Conservation (phyloP, 805 yeast genomes). For the Crinitomyces ghanaensis region DNA sequence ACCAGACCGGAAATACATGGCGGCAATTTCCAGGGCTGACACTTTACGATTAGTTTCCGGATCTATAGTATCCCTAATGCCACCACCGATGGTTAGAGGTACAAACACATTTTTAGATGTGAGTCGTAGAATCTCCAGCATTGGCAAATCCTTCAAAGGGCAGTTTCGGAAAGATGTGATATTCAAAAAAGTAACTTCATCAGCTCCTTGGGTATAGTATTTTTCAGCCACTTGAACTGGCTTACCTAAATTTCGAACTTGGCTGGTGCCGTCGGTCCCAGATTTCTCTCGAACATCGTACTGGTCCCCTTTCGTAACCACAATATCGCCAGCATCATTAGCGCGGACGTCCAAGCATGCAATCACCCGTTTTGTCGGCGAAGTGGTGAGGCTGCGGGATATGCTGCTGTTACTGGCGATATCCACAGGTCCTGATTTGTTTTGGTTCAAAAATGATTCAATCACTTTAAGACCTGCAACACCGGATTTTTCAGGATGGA, state of each 20-base stretch:
- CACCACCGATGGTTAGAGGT: constrained; percentile 97
- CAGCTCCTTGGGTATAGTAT: constrained; percentile 92
- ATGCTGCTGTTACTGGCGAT: constrained; percentile 4
- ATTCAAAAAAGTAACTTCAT: constrained; percentile 88
- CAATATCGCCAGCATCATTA: constrained; percentile 89
- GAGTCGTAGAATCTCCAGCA: constrained; percentile 74
- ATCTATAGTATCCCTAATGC: constrained; percentile 82
- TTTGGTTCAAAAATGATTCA: constrained; percentile 52
- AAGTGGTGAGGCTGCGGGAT: neutral
- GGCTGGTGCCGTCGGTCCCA: constrained; percentile 33
- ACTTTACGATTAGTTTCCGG: constrained; percentile 62
- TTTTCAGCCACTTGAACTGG: constrained; percentile 90
- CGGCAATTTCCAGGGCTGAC: constrained; percentile 85
- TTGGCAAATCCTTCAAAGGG: constrained; percentile 87
- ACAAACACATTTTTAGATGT: constrained; percentile 91
- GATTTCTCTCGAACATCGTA: constrained; percentile 86
- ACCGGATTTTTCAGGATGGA: constrained; percentile 99
- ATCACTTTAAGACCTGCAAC: constrained; percentile 73
- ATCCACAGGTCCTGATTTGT: constrained; percentile 21
- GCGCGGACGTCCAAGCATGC: constrained; percentile 97
- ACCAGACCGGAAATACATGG: constrained; percentile 86
- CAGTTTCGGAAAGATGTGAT: constrained; percentile 94
- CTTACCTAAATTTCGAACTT: constrained; percentile 88
- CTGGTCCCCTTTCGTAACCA: constrained; percentile 97
- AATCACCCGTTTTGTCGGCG: constrained; percentile 66